Evolutionary conservation across 2,329 filamentous ascomycete species (phyloP), one percentile per base, ranked within the genome.

Genomic region (Dothideomycetes sp.): DNA sequence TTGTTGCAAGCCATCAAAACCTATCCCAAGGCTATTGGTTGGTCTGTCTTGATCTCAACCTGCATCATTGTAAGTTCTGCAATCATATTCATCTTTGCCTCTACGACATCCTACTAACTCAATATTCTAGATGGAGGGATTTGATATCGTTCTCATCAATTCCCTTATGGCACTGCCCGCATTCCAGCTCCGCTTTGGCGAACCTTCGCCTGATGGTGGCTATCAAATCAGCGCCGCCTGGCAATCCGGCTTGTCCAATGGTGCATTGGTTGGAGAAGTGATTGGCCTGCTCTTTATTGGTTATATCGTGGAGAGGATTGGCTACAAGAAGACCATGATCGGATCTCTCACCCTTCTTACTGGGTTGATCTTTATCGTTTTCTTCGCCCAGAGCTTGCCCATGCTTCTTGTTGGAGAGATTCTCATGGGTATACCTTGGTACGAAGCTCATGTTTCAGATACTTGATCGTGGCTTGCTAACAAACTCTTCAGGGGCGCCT

Each of bases 231-330:
- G 69, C 1, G 69, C 73, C 0, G 61, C 67, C 1, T 79, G 76
- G 76, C 74, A 78, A 53, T 69, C 70, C 1, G 74, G 65, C 0
- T 52, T 79, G 3, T 68, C 65, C 5, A 76, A 75, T 42, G 76
- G 72, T 18, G 71, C 72, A 38, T 65, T 71, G 40, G 68, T 71
- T 17, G 80, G 80, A 30, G 76, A 80, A 54, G 75, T 84, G 33
- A 67, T 83, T 37, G 80, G 80, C 11, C 67, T 82, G 33, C 61
- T 81, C 48, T 64, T 82, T 55, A 81, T 80, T 53, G 80, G 80
- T 25, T 75, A 68, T 56, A 58, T 80, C 31, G 76, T 76, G 10
- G 78, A 83, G 58, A 38, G 49, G 10, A 45, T 47, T 16, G 56
- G 56, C 17, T 58, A 49, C 46, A 45, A 45, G 31, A 54, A 73